A percentile compares a stretch with the other conserved stretches of the same genome.
These are phyloP conservation scores for Nyssa sinensis DNA, from an alignment of 148 eudicot species.

Conservation along the genomic window DNA sequence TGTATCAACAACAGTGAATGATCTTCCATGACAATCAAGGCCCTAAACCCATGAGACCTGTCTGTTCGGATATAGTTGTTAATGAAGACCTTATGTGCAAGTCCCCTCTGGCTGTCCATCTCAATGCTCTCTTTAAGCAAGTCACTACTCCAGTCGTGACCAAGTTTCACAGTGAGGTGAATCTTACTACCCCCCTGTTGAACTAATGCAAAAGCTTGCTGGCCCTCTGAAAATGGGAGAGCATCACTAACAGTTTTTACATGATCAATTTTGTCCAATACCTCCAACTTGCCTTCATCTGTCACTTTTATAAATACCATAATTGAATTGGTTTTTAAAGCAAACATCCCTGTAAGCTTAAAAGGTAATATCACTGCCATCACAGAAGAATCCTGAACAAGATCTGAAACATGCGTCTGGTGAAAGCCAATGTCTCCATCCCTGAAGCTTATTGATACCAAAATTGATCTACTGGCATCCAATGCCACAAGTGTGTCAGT, in stretches of 20 bases:
- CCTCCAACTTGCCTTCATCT: slow-evolving; percentile 51
- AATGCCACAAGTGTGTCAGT: slow-evolving; percentile 60
- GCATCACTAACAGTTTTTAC: slow-evolving; percentile 66
- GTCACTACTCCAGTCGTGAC: slow-evolving; percentile 52
- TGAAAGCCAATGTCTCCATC: slow-evolving; percentile 60
- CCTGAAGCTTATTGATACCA: slow-evolving; percentile 49
- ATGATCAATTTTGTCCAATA: slow-evolving; percentile 54
- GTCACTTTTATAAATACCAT: slow-evolving; percentile 53
- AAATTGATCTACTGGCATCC: slow-evolving; percentile 58
- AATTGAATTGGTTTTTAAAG: slow-evolving; percentile 40
- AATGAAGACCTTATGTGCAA: slow-evolving; percentile 77
- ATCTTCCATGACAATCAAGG: slow-evolving; percentile 98
- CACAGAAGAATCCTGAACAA: slow-evolving; percentile 60
- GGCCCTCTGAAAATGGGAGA: slow-evolving; percentile 60
- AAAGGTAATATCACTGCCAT: slow-evolving; percentile 49
- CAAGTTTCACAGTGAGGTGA: slow-evolving; percentile 66
- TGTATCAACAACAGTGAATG: slow-evolving; percentile 82
- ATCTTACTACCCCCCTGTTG: slow-evolving; percentile 61
- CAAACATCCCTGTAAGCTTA: slow-evolving; percentile 59
- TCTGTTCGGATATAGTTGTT: slow-evolving; percentile 86
- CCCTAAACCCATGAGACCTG: slow-evolving; percentile 87
- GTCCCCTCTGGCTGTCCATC: slow-evolving; percentile 67
- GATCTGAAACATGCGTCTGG: slow-evolving; percentile 50
- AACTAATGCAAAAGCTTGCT: slow-evolving; percentile 74
- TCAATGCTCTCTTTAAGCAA: slow-evolving; percentile 66